phyloP scores from a whole-genome alignment of 495 filamentous ascomycete genomes.

The Aspergillus saccharolyticus region DNA sequence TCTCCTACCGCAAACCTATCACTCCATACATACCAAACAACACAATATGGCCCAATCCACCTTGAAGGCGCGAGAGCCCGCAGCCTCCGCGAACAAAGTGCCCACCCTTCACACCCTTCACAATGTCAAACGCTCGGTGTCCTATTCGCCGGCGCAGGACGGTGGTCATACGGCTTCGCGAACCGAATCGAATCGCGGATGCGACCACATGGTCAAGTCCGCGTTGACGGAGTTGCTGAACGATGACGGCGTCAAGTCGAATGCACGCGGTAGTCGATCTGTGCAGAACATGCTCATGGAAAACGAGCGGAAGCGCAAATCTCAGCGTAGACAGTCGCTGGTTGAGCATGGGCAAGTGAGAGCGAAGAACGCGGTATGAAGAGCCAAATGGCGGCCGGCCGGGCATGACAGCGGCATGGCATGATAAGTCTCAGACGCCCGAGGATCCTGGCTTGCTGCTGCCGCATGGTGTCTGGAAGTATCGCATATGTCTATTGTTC shows the following conservation, averaged over 20 bases:
- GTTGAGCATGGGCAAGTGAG: background rate
- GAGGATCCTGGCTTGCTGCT: background rate
- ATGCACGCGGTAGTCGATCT: conserved; percentile 4
- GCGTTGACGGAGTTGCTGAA: conserved; percentile 14
- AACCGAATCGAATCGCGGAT: background rate
- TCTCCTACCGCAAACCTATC: too few species aligned
- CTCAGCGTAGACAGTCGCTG: conserved; percentile 2
- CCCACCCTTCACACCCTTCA: conserved; percentile 2
- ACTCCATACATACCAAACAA: background rate
- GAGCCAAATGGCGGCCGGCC: background rate
- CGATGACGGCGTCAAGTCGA: conserved; percentile 3
- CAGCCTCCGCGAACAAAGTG: conserved; percentile 9
- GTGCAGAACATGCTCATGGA: conserved; percentile 15
- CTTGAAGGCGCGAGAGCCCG: background rate
- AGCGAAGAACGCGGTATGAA: background rate
- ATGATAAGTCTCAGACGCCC: background rate
- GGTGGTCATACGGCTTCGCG: background rate
- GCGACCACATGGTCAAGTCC: conserved; percentile 13
- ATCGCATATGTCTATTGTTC: background rate
- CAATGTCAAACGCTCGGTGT: conserved; percentile 7
- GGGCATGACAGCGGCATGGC: too few species aligned
- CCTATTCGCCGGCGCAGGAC: background rate
- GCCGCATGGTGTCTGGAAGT: too few species aligned
- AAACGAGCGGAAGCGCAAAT: conserved; percentile 8
- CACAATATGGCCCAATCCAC: background rate